Percentiles rank a stretch among this genome's conserved stretches.
These are phyloP conservation scores for Leucosporidium creatinivorum DNA, from an alignment of 768 basidiomycete species.

Conservation along the genomic window DNA sequence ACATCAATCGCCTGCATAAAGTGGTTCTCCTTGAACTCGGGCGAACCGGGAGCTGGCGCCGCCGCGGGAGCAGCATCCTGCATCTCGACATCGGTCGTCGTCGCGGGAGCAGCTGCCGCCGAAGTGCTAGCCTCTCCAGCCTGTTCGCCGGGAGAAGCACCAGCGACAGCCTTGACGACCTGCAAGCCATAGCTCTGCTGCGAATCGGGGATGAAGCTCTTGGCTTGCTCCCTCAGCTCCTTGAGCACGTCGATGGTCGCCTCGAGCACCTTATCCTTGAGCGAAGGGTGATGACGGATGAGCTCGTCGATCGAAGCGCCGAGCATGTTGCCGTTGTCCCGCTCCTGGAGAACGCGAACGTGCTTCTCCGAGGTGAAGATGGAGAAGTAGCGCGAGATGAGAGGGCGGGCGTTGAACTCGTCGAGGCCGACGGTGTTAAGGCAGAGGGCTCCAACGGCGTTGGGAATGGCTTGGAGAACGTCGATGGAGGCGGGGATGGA, in stretches of 20 bases:
- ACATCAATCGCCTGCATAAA: slow-evolving; percentile 43
- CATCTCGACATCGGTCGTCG: slow-evolving; percentile 2
- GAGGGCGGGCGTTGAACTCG: slow-evolving; percentile 63
- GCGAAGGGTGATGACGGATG: slow-evolving; percentile 83
- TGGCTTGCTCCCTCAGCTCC: slow-evolving; percentile 68
- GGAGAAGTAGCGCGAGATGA: slow-evolving; percentile 76
- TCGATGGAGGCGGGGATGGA: slow-evolving; percentile 83
- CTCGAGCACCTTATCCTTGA: slow-evolving; percentile 73
- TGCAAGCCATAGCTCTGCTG: slow-evolving; percentile 27
- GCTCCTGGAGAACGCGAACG: slow-evolving; percentile 75
- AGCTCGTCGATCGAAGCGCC: slow-evolving; percentile 91
- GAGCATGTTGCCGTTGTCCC: slow-evolving; percentile 81
- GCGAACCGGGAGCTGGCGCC: background rate
- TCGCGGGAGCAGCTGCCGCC: background rate
- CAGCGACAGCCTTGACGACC: slow-evolving; percentile 2
- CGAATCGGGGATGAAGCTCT: slow-evolving; percentile 34
- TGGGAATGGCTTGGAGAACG: slow-evolving; percentile 85
- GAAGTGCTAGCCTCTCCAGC: background rate
- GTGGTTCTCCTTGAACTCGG: slow-evolving; percentile 32
- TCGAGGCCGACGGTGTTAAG: slow-evolving; percentile 83
- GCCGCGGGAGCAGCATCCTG: slow-evolving; percentile 5
- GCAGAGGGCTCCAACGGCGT: slow-evolving; percentile 92
- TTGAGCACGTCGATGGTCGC: slow-evolving; percentile 63
- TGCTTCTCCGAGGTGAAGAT: slow-evolving; percentile 80
- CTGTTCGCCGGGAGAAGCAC: background rate